phyloP scores from a whole-genome alignment of 352 stramenopile species.

The Phytopythium cucurbitacearum region DNA sequence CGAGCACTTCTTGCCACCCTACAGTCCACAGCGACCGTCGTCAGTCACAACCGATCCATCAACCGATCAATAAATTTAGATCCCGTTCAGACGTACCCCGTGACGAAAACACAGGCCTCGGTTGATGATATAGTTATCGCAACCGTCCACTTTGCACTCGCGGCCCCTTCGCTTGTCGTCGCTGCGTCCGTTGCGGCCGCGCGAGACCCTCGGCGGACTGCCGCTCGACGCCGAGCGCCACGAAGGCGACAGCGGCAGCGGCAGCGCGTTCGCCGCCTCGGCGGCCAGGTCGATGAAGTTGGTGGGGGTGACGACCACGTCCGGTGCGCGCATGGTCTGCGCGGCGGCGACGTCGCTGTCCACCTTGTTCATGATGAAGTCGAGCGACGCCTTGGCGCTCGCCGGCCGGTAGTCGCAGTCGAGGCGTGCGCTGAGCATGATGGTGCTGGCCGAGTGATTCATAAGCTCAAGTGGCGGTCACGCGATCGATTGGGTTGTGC shows the following conservation, averaged over 20 bases:
- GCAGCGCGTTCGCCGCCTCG: too few species aligned
- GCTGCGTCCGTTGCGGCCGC: background rate
- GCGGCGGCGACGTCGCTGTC: background rate
- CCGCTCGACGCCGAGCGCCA: too few species aligned
- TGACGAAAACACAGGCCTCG: constrained; percentile 40
- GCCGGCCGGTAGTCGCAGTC: background rate
- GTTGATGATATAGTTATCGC: constrained; percentile 47
- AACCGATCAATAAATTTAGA: too few species aligned
- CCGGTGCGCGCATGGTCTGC: background rate
- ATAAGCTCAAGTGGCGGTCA: background rate
- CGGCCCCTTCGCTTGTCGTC: constrained; percentile 29
- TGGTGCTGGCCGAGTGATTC: background rate
- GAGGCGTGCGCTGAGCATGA: background rate
- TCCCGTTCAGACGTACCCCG: constrained; percentile 12
- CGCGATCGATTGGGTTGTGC: background rate
- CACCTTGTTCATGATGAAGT: background rate
- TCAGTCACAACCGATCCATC: too few species aligned
- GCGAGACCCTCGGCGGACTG: too few species aligned
- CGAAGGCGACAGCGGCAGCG: background rate
- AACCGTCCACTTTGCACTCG: constrained; percentile 29
- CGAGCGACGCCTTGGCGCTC: background rate
- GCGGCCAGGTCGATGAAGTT: too few species aligned
- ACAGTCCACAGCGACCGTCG: too few species aligned
- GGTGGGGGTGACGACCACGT: too few species aligned
- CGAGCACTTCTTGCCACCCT: constrained; percentile 48